A percentile compares a stretch with the other conserved stretches of the same genome.
Evolutionary conservation across 2,329 filamentous ascomycete genomes (phyloP).

Genomic region (Fusarium verrucosum): DNA sequence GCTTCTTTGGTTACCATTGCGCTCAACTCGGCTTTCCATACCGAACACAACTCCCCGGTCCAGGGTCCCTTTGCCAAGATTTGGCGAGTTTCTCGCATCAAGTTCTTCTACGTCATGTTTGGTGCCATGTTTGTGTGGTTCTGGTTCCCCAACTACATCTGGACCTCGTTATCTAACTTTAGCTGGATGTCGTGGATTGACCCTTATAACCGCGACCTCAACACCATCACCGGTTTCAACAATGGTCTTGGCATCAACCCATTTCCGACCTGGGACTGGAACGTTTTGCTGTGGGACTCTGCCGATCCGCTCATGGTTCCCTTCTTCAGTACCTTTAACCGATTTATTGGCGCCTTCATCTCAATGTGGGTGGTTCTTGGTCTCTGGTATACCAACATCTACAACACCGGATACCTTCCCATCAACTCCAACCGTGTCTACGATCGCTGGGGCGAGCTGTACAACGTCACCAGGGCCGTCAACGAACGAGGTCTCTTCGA

Average conservation of each 20-base stretch:
- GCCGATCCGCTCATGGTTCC: conserved; percentile 59
- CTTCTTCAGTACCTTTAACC: conserved; percentile 70
- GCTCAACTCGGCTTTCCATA: conserved; percentile 63
- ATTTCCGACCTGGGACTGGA: conserved; percentile 60
- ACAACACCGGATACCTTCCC: conserved; percentile 64
- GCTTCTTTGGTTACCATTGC: conserved; percentile 64
- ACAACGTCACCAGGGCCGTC: conserved; percentile 57
- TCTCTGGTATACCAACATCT: conserved; percentile 68
- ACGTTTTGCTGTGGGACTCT: conserved; percentile 55
- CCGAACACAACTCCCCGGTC: conserved; percentile 52
- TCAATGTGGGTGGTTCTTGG: conserved; percentile 64
- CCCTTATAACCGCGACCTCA: conserved; percentile 55
- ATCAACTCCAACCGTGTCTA: conserved; percentile 63
- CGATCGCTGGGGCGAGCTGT: conserved; percentile 58
- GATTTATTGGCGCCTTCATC: conserved; percentile 65
- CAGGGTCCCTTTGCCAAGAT: conserved; percentile 55
- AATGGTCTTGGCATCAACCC: conserved; percentile 58
- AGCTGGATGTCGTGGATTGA: conserved; percentile 68
- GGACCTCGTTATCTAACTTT: conserved; percentile 61
- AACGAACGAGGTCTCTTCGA: conserved; percentile 58
- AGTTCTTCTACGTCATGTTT: conserved; percentile 62
- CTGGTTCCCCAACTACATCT: conserved; percentile 67
- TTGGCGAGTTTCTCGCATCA: conserved; percentile 60
- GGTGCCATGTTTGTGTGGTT: conserved; percentile 66
- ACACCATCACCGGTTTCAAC: conserved; percentile 55